Evolutionary conservation across 805 yeast genomes (phyloP).

Genomic region (Kuraishia capsulata): DNA sequence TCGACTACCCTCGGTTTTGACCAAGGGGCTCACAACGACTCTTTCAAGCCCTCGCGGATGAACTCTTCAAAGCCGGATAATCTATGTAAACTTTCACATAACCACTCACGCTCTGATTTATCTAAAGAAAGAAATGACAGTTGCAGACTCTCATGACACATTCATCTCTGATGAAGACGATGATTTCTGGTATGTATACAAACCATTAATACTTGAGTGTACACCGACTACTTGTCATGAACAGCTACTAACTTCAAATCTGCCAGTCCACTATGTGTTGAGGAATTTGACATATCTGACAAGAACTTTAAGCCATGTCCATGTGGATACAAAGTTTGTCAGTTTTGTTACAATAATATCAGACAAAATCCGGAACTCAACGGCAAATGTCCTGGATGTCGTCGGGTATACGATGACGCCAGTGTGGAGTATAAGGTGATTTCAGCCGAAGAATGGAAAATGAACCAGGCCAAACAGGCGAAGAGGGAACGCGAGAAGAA

Average conservation of each 20-base stretch:
- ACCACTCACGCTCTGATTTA: too few relatives aligned
- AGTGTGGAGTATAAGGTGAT: slow-evolving; percentile 79
- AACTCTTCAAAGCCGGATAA: too few relatives aligned
- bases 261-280: slow-evolving; percentile 90
- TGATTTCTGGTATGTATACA: slow-evolving; percentile 48
- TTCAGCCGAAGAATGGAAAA: slow-evolving; percentile 78
- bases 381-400: slow-evolving; percentile 97
- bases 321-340: slow-evolving; percentile 97
- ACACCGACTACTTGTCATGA: too few relatives aligned
- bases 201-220: background rate
- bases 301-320: slow-evolving; percentile 99
- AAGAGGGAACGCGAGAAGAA: slow-evolving; percentile 76
- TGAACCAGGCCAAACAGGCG: slow-evolving; percentile 72
- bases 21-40: too few relatives aligned
- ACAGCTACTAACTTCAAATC: background rate
- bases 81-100: too few relatives aligned
- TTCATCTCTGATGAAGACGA: slow-evolving; percentile 75
- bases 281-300: slow-evolving; percentile 95
- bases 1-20: too few relatives aligned
- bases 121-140: too few relatives aligned
- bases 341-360: slow-evolving; percentile 95
- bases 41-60: too few relatives aligned
- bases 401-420: slow-evolving; percentile 89
- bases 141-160: slow-evolving; percentile 32
- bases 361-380: slow-evolving; percentile 91